These are phyloP conservation scores for Turritis glabra DNA, from an alignment of 345 rosid species.

Conservation along the genomic window DNA sequence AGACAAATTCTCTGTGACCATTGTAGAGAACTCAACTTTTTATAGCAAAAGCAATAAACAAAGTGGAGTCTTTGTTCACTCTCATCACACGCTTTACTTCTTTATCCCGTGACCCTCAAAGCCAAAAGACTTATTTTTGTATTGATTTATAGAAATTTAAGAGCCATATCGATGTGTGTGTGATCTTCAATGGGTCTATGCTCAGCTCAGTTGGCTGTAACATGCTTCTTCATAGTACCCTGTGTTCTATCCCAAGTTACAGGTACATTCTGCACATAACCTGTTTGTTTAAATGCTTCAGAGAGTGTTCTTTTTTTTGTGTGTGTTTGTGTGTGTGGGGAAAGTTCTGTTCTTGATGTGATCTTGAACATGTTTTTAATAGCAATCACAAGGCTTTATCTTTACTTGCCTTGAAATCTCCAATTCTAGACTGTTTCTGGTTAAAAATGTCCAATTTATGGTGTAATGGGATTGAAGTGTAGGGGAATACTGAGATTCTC, in stretches of 20 bases:
- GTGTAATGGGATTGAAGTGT: not conserved
- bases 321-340: not conserved
- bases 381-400: not conserved
- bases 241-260: slow-evolving; percentile 53
- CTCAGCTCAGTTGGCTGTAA: slow-evolving; percentile 41
- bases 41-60: slow-evolving; percentile 18
- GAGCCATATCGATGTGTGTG: slow-evolving; percentile 27
- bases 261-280: slow-evolving; percentile 45
- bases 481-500: not conserved
- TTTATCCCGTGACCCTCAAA: slow-evolving; percentile 28
- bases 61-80: slow-evolving; percentile 12
- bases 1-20: slow-evolving; percentile 32
- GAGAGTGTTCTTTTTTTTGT: slow-evolving; percentile 1
- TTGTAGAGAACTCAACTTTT: slow-evolving; percentile 14
- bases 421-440: not conserved
- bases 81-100: slow-evolving; percentile 28
- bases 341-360: not conserved
- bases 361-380: not conserved
- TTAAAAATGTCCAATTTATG: not conserved
- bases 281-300: slow-evolving; percentile 25
- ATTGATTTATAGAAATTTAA: not conserved
- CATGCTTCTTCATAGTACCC: slow-evolving; percentile 40
- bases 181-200: slow-evolving; percentile 59
- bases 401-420: not conserved
- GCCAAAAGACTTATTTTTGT: not conserved